Evolutionary conservation across 139 green algal genomes (phyloP).

Genomic region (Pseudopediastrum boryanum): DNA sequence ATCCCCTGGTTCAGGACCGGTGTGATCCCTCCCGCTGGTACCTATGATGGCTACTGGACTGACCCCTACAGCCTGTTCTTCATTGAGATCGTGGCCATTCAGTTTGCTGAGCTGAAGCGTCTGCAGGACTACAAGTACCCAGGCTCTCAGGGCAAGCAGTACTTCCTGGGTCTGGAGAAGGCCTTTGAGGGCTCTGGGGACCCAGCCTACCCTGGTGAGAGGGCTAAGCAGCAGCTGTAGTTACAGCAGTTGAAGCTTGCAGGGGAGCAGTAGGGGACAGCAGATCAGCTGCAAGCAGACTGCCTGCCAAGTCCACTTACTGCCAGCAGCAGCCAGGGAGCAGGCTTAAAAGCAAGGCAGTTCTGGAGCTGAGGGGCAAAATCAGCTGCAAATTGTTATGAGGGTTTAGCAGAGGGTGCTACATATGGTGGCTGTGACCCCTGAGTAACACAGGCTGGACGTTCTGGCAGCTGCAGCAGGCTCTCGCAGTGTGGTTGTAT

Average conservation of each 20-base stretch:
- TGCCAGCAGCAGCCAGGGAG: background rate
- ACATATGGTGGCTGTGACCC: too few species aligned
- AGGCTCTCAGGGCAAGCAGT: conserved; percentile 92
- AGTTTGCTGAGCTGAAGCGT: conserved; percentile 95
- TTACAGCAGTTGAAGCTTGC: background rate
- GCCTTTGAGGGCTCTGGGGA: conserved; percentile 85
- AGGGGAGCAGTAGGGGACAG: background rate
- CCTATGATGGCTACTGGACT: conserved; percentile 85
- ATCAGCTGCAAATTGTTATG: background rate
- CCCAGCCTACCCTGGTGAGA: conserved; percentile 89
- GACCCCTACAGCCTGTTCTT: conserved; percentile 96
- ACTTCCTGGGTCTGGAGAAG: conserved; percentile 94
- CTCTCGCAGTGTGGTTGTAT: too few species aligned
- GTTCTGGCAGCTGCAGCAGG: too few species aligned
- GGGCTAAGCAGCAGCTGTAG: background rate
- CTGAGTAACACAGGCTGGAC: too few species aligned
- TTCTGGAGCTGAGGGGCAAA: background rate
- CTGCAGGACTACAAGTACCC: conserved; percentile 85
- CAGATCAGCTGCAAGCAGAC: background rate
- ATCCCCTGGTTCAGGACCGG: conserved; percentile 89
- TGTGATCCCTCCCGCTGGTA: conserved; percentile 86
- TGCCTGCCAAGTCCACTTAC: too few species aligned
- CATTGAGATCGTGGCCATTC: conserved; percentile 91
- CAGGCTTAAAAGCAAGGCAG: background rate
- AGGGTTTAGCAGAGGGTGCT: too few species aligned